Evolutionary conservation across 164 flowering plant species (phyloP).

Genomic region (Vitis labrusca): DNA sequence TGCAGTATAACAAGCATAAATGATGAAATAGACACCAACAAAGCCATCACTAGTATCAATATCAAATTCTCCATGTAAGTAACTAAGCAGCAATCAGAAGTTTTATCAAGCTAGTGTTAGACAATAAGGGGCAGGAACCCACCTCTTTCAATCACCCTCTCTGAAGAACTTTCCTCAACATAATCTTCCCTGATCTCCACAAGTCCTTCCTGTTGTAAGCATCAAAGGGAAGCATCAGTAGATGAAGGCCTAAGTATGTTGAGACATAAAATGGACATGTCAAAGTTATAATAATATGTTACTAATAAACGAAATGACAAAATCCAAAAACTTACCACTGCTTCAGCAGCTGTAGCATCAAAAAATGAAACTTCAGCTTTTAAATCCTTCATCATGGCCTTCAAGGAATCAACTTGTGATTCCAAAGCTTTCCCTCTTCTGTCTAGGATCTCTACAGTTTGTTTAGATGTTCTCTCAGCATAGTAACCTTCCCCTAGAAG

Average conservation of each 20-base stretch:
- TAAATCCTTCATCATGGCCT: constrained; percentile 65
- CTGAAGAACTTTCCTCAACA: constrained; percentile 46
- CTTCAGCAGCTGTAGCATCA: constrained; percentile 70
- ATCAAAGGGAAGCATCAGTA: too few relatives aligned
- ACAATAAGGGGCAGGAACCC: constrained; percentile 23
- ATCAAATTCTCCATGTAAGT: not conserved
- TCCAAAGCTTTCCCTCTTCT: constrained; percentile 78
- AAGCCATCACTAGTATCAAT: not conserved
- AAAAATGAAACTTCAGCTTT: constrained; percentile 82
- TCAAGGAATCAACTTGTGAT: constrained; percentile 62
- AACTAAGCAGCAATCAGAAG: too few relatives aligned
- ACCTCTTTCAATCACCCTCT: constrained; percentile 31
- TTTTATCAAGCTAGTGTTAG: too few relatives aligned
- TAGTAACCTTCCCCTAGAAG: constrained; percentile 87
- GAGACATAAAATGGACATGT: not conserved
- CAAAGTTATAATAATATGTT: not conserved
- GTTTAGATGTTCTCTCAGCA: constrained; percentile 79
- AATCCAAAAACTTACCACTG: constrained; percentile 47
- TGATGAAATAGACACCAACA: too few relatives aligned
- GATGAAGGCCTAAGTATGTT: not conserved
- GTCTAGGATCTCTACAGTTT: constrained; percentile 72
- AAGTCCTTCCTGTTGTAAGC: constrained; percentile 68
- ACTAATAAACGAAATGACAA: not conserved
- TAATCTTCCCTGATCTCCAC: constrained; percentile 93
- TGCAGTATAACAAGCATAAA: too few relatives aligned